These are phyloP conservation scores for Vitis hybrid DNA, from an alignment of 177 flowering plant species.

Conservation along the genomic window DNA sequence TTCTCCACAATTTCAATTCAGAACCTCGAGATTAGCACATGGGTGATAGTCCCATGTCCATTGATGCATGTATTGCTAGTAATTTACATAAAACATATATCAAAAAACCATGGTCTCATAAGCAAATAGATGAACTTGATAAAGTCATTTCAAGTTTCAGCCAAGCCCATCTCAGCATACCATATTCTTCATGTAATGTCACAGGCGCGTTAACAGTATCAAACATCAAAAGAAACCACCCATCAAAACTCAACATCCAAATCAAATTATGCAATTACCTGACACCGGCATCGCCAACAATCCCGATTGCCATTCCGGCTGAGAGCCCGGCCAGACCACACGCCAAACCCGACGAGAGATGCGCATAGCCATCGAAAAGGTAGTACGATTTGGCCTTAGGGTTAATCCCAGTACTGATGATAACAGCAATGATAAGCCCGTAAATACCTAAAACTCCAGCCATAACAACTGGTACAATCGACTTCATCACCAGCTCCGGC, in stretches of 20 bases:
- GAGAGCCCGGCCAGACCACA: slow-evolving; percentile 88
- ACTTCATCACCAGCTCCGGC: slow-evolving; percentile 85
- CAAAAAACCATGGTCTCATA: too few relatives aligned
- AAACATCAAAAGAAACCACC: too few relatives aligned
- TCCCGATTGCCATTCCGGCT: slow-evolving; percentile 84
- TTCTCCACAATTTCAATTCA: too few relatives aligned
- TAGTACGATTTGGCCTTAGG: slow-evolving; percentile 80
- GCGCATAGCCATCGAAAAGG: slow-evolving; percentile 81
- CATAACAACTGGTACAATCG: slow-evolving; percentile 85
- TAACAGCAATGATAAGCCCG: slow-evolving; percentile 78
- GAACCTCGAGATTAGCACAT: too few relatives aligned
- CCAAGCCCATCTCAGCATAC: too few relatives aligned
- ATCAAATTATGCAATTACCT: slow-evolving; percentile 34
- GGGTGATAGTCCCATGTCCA: too few relatives aligned
- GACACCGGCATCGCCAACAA: slow-evolving; percentile 83
- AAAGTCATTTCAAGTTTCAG: too few relatives aligned
- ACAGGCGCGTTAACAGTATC: too few relatives aligned
- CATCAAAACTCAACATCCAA: not conserved
- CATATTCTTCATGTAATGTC: too few relatives aligned
- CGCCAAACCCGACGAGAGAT: slow-evolving; percentile 74
- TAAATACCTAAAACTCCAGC: slow-evolving; percentile 87
- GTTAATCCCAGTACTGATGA: slow-evolving; percentile 81
- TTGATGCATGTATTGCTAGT: too few relatives aligned
- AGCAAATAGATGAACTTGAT: too few relatives aligned
- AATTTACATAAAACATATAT: too few relatives aligned